Base-by-base conservation (phyloP, 306 rosid genomes). In the Sicyos baderoa region DNA sequence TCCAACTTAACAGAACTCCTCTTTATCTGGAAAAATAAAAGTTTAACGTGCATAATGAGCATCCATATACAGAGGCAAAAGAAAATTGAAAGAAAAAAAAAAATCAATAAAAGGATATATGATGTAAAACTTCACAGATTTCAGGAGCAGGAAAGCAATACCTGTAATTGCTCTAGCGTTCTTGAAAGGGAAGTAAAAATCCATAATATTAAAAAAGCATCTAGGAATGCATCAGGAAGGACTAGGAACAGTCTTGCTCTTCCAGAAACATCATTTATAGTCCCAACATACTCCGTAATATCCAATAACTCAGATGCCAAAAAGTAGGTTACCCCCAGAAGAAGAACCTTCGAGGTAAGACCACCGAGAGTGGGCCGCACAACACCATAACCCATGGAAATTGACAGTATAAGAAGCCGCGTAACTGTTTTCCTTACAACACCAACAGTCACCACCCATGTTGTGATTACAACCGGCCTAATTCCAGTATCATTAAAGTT, bases 361-460 rank as follows among this genome's bases (percentile, higher is more conserved):
- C 98, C 97, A 68, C 98, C 98, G 57, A 93, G 91, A 50, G 98
- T 93, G 40, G 98, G 96, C 74, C 98, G 83, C 79, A 93, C 96
- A 68, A 93, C 98, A 42, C 98, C 97, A 79, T 93, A 93, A 66
- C 98, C 98, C 98, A 93, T 93, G 25, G 97, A 83, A 78, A 93
- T 90, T 50, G 82, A 82, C 59, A 89, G 96, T 54, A 93, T 85
- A 72, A 93, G 95, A 71, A 93, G 84, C 1, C 96, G 88, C 47
- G 91, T 80, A 72, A 93, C 59, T 53, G 96, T 77, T 86, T 89
- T 89, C 72, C 95, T 85, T 52, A 88, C 76, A 72, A 91, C 88
- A 75, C 91, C 97, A 68, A 93, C 66, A 2, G 96, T 93, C 74
- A 93, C 97, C 75, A 93, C 98, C 89, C 88, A 88, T 58, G 96